Evolutionary conservation across 805 yeast genomes (phyloP).

Genomic region (Yarrowia deformans): DNA sequence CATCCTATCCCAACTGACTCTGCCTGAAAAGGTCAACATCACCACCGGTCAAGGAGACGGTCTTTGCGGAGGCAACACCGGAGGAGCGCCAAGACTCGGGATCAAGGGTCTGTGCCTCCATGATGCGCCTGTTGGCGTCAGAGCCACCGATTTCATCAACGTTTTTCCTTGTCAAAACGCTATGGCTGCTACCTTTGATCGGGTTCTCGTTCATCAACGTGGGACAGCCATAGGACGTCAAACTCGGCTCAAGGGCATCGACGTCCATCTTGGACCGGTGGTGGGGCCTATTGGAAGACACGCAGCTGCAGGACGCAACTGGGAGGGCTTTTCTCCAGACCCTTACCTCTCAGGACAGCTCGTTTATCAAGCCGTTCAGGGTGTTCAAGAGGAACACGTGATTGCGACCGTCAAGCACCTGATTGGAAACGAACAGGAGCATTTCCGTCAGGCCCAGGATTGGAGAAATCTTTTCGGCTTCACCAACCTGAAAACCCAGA

Average conservation of each 20-base stretch:
- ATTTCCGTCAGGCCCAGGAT: constrained; percentile 61
- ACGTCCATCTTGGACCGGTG: constrained; percentile 63
- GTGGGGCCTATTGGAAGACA: constrained; percentile 68
- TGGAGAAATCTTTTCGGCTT: constrained; percentile 52
- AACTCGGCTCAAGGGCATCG: constrained; percentile 61
- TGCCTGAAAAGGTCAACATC: constrained; percentile 65
- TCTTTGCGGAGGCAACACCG: constrained; percentile 62
- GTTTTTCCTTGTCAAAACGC: constrained; percentile 67
- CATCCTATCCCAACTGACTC: constrained; percentile 64
- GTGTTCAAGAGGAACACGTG: constrained; percentile 66
- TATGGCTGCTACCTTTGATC: constrained; percentile 64
- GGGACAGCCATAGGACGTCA: constrained; percentile 67
- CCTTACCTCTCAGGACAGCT: constrained; percentile 65
- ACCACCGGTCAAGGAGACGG: constrained; percentile 70
- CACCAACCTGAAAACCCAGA: constrained; percentile 49
- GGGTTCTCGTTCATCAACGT: constrained; percentile 58
- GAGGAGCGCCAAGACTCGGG: constrained; percentile 61
- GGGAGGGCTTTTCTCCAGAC: constrained; percentile 70
- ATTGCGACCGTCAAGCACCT: constrained; percentile 63
- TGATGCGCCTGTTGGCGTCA: constrained; percentile 68
- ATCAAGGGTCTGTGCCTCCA: constrained; percentile 65
- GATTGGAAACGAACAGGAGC: constrained; percentile 69
- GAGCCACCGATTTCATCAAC: constrained; percentile 61
- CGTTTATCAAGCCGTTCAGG: constrained; percentile 61
- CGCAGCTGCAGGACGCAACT: constrained; percentile 69